A percentile compares a stretch with the other conserved stretches of the same genome.
Conservation (phyloP, 2,329 filamentous ascomycete genomes). For the Phoma sp. region DNA sequence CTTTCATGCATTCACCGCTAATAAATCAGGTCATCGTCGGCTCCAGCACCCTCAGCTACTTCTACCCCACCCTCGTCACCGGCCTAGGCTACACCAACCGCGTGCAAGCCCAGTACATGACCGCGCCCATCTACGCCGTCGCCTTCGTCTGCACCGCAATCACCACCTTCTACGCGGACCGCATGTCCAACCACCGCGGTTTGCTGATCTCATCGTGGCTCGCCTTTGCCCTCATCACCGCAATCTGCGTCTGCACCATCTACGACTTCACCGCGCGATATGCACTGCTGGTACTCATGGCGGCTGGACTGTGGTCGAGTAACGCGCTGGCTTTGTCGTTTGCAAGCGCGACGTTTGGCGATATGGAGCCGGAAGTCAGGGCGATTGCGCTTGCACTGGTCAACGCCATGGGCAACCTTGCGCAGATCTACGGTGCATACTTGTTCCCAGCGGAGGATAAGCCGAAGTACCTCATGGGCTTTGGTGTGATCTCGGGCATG, state of each 20-base stretch:
- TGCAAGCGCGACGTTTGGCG: slow-evolving; percentile 60
- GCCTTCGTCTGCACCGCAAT: slow-evolving; percentile 60
- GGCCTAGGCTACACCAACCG: slow-evolving; percentile 58
- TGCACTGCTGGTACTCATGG: slow-evolving; percentile 63
- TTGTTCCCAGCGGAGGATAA: slow-evolving; percentile 59
- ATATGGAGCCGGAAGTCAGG: slow-evolving; percentile 59
- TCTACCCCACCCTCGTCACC: slow-evolving; percentile 62
- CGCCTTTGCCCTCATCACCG: slow-evolving; percentile 48
- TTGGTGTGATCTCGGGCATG: slow-evolving; percentile 45
- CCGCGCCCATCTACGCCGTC: slow-evolving; percentile 61
- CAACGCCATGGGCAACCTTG: slow-evolving; percentile 63
- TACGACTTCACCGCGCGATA: slow-evolving; percentile 63
- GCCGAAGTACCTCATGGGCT: slow-evolving; percentile 54
- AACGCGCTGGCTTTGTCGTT: slow-evolving; percentile 62
- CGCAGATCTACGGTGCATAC: slow-evolving; percentile 63
- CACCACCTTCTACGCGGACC: slow-evolving; percentile 59
- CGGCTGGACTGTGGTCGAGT: slow-evolving; percentile 61
- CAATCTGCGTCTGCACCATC: slow-evolving; percentile 51
- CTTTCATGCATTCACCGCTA: not conserved
- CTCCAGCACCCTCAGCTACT: slow-evolving; percentile 61
- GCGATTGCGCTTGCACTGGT: slow-evolving; percentile 62
- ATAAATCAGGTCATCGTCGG: slow-evolving; percentile 51
- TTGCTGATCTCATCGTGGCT: slow-evolving; percentile 61
- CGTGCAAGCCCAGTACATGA: slow-evolving; percentile 60
- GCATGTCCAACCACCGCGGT: slow-evolving; percentile 55